Conservation (phyloP, 176 grass and related monocot genomes). For the Dendrocalamus sinicus region DNA sequence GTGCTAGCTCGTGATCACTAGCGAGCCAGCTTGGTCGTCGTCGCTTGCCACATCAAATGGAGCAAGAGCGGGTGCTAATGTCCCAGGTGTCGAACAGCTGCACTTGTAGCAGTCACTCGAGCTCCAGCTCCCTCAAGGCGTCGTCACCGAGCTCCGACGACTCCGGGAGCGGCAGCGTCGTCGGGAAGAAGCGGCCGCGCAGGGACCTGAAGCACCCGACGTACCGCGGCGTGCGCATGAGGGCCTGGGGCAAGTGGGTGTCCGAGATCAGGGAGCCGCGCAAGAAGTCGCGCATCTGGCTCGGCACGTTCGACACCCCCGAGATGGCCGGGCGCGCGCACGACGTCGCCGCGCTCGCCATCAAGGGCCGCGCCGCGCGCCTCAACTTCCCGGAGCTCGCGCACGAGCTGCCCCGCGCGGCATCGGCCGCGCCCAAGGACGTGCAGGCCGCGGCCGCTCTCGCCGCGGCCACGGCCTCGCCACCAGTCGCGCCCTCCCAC, state of each 20-base stretch:
- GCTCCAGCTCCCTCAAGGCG: slow-evolving; percentile 46
- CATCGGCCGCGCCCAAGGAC: slow-evolving; percentile 72
- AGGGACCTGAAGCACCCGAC: slow-evolving; percentile 77
- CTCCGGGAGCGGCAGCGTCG: neutral
- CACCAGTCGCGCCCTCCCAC: neutral
- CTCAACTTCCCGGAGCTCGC: slow-evolving; percentile 82
- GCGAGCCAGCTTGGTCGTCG: neutral
- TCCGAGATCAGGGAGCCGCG: slow-evolving; percentile 87
- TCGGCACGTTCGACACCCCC: slow-evolving; percentile 74
- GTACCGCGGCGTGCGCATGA: slow-evolving; percentile 86
- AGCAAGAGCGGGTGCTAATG: slow-evolving; percentile 19
- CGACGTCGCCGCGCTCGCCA: slow-evolving; percentile 77
- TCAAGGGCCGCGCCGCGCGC: slow-evolving; percentile 69
- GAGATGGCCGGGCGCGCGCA: slow-evolving; percentile 87
- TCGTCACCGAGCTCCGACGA: slow-evolving; percentile 49
- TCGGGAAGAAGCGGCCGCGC: slow-evolving; percentile 62
- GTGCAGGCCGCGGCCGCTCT: slow-evolving; percentile 79
- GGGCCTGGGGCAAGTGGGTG: slow-evolving; percentile 86
- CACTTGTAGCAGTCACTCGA: slow-evolving; percentile 36
- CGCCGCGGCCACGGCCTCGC: slow-evolving; percentile 42
- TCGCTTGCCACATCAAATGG: slow-evolving; percentile 20
- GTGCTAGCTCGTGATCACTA: slow-evolving; percentile 5
- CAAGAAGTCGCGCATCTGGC: slow-evolving; percentile 95
- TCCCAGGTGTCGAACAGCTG: slow-evolving; percentile 34
- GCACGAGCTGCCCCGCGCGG: slow-evolving; percentile 62